Evolutionary conservation across 176 grass and related monocot genomes (phyloP), one percentile per base, ranked within the genome.

Genomic region (Phyllostachys edulis): DNA sequence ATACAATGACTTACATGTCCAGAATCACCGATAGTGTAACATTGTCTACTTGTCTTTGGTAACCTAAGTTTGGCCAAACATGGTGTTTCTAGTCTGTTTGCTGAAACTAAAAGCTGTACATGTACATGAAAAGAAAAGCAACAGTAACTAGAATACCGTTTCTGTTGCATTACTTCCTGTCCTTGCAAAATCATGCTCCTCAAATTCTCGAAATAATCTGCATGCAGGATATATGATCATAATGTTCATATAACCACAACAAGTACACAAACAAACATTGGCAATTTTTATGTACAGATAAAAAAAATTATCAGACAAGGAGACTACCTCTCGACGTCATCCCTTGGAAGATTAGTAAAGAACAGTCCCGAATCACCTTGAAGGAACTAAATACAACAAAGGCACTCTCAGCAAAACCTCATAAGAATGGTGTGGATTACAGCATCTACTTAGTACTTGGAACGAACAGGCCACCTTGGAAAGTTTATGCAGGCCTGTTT

Each of bases 131-230:
- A 64, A 59, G 46, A 38, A 72, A 76, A 60, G 15, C 52, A 73
- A 69, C 1, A 59, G 20, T 38, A 75, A 26, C 10, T 51, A 73
- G 10, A 24, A 42, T 90, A 98, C 96, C 91, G 86, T 96, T 73
- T 99, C 75, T 55, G 93, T 89, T 0, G 91, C 89, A 51, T 46
- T 79, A 70, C 80, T 84, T 76, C 96, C 96, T 7, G 93, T 96
- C 81, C 93, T 96, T 41, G 93, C 90, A 92, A 89, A 96, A 81
- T 99, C 96, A 91, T 89, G 75, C 71, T 73, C 93, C 80, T 94
- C 88, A 14, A 96, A 99, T 63, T 90, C 91, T 60, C 46, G 52
- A 80, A 96, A 96, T 82, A 90, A 64, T 85, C 96, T 93, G 85
- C 39, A 90, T 18, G 63, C 29, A 60, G 0, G 7, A 82, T 59